Conservation (phyloP, 179 eudicot genomes). For the Gypsophila paniculata region DNA sequence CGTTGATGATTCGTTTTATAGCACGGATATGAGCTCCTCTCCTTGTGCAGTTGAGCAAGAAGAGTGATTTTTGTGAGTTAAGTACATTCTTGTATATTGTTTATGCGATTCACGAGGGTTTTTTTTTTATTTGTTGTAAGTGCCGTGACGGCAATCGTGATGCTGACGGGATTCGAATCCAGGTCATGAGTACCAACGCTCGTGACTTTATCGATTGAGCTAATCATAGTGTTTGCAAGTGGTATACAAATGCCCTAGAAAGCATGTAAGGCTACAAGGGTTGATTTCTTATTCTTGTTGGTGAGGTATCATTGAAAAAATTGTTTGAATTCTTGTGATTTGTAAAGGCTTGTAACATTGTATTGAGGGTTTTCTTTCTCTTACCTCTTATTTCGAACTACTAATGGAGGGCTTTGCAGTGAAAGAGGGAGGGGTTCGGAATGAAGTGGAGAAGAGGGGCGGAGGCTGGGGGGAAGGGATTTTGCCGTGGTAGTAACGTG, state of each 20-base stretch:
- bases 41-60: conserved; percentile 56
- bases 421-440: no score
- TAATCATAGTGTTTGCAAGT: background rate
- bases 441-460: no score
- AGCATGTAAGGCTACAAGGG: background rate
- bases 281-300: background rate
- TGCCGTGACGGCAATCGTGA: no score
- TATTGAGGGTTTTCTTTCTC: background rate
- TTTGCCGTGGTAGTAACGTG: no score
- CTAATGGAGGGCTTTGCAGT: no score
- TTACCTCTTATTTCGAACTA: background rate
- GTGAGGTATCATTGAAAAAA: background rate
- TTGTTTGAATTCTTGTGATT: background rate
- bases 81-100: background rate
- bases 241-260: background rate
- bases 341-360: background rate
- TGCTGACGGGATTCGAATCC: no score
- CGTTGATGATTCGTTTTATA: conserved; percentile 73
- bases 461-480: no score
- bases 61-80: background rate
- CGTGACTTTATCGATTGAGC: no score
- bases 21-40: conserved; percentile 84
- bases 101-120: background rate
- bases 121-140: background rate
- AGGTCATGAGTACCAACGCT: no score